These are phyloP conservation scores for Margaritispora aquatica DNA, from an alignment of 495 filamentous ascomycete species.

Conservation along the genomic window DNA sequence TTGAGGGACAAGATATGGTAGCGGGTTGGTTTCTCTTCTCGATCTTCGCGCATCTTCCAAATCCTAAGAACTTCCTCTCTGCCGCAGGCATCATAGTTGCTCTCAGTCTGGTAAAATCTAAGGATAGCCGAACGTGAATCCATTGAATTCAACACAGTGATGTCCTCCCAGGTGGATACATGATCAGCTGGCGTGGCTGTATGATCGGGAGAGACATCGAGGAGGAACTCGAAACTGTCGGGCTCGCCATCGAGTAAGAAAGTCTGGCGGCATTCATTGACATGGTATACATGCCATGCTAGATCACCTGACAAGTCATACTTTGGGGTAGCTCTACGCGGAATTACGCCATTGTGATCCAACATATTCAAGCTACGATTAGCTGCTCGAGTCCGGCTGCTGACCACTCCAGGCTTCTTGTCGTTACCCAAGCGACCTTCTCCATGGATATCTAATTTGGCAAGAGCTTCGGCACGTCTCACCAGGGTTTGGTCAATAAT, in stretches of 20 bases:
- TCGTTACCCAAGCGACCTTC: slow-evolving; percentile 15
- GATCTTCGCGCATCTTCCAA: not conserved
- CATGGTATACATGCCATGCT: not conserved
- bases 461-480: not conserved
- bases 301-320: slow-evolving; percentile 9
- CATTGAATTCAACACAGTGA: not conserved
- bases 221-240: not conserved
- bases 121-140: not conserved
- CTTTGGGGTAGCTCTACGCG: not conserved
- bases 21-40: not conserved
- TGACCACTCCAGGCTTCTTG: slow-evolving; percentile 13
- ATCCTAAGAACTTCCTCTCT: not conserved
- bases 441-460: slow-evolving; percentile 5
- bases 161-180: slow-evolving; percentile 1
- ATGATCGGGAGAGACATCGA: not conserved
- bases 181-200: not conserved
- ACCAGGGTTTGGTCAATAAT: not conserved
- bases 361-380: not conserved
- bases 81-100: slow-evolving; percentile 1
- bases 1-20: too few species aligned
- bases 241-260: not conserved
- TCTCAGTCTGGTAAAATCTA: slow-evolving; percentile 1
- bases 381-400: slow-evolving; percentile 13
- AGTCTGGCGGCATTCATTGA: not conserved
- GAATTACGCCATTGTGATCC: slow-evolving; percentile 5